Conservation (phyloP, 2,329 filamentous ascomycete species). For the Knufia petricola region DNA sequence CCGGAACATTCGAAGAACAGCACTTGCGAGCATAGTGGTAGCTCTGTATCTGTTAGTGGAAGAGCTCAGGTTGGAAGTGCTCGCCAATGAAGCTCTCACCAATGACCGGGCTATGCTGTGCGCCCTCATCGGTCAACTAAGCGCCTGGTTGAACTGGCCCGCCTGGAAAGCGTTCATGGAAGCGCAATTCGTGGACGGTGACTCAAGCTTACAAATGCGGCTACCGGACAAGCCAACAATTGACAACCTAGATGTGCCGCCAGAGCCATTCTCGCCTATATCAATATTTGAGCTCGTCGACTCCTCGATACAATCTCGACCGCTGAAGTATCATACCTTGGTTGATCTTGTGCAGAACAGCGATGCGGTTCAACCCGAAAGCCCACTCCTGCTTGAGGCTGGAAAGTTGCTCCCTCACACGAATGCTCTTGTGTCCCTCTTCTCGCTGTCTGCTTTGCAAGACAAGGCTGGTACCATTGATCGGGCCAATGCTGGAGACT, state of each 20-base stretch:
- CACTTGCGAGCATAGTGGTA: slow-evolving; percentile 59
- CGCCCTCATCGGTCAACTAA: slow-evolving; percentile 71
- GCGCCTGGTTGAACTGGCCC: slow-evolving; percentile 69
- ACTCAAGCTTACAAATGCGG: slow-evolving; percentile 45
- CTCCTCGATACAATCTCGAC: slow-evolving; percentile 10
- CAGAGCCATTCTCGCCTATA: slow-evolving; percentile 47
- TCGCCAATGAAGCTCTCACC: slow-evolving; percentile 37
- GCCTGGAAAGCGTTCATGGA: slow-evolving; percentile 47
- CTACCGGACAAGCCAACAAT: slow-evolving; percentile 46
- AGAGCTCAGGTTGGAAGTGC: slow-evolving; percentile 71
- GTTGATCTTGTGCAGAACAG: slow-evolving; percentile 4
- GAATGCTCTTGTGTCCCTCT: neutral
- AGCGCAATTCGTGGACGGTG: slow-evolving; percentile 52
- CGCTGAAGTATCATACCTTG: slow-evolving; percentile 6
- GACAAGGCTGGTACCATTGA: neutral
- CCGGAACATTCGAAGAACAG: slow-evolving; percentile 49
- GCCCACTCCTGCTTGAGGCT: neutral
- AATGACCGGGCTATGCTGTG: slow-evolving; percentile 46
- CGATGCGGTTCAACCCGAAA: neutral
- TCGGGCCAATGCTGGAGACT: neutral
- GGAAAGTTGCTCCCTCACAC: neutral
- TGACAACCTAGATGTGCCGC: slow-evolving; percentile 34
- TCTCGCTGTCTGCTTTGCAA: slow-evolving; percentile 21
- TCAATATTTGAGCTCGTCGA: slow-evolving; percentile 51
- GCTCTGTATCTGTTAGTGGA: slow-evolving; percentile 80